Percentiles rank a stretch among this genome's conserved stretches.
phyloP scores from a whole-genome alignment of 176 grass and related monocot species.

The Paspalum vaginatum region DNA sequence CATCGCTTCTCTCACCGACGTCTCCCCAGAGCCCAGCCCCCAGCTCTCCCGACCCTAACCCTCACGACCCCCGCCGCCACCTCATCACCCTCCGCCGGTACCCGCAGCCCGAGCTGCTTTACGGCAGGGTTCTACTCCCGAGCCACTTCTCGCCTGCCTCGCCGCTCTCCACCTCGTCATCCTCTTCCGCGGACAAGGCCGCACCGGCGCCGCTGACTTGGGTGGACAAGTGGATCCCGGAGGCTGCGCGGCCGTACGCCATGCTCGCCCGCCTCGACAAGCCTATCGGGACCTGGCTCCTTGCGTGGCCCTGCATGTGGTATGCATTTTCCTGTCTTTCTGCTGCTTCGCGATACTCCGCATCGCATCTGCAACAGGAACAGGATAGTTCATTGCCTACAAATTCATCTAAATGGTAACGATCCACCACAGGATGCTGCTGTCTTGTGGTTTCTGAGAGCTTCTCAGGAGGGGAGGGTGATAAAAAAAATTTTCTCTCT shows the following conservation, averaged over 20 bases:
- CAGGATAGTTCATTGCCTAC: not conserved
- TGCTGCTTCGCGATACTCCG: not conserved
- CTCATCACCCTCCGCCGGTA: conserved; percentile 19
- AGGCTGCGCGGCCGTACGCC: conserved; percentile 64
- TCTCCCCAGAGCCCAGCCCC: not conserved
- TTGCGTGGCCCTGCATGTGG: conserved; percentile 90
- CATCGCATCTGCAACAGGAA: too few species aligned
- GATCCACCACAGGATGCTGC: not conserved
- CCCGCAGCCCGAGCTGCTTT: not conserved
- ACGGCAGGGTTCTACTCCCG: not conserved
- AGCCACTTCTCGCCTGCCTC: not conserved
- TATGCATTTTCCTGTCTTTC: conserved; percentile 5
- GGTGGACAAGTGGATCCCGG: conserved; percentile 64
- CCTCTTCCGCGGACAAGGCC: conserved; percentile 29
- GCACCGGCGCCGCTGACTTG: conserved; percentile 36
- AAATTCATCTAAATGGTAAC: not conserved
- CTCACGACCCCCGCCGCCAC: conserved; percentile 10
- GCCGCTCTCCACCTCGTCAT: conserved; percentile 15
- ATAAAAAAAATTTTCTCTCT: too few species aligned
- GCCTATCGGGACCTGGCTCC: conserved; percentile 78
- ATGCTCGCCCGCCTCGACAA: conserved; percentile 84
- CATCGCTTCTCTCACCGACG: not conserved
- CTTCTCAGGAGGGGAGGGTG: not conserved
- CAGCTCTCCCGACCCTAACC: not conserved
- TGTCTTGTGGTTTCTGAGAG: not conserved